Conservation (phyloP, 371 early-diverging fungal genomes). For the Rhizopus sp. region DNA sequence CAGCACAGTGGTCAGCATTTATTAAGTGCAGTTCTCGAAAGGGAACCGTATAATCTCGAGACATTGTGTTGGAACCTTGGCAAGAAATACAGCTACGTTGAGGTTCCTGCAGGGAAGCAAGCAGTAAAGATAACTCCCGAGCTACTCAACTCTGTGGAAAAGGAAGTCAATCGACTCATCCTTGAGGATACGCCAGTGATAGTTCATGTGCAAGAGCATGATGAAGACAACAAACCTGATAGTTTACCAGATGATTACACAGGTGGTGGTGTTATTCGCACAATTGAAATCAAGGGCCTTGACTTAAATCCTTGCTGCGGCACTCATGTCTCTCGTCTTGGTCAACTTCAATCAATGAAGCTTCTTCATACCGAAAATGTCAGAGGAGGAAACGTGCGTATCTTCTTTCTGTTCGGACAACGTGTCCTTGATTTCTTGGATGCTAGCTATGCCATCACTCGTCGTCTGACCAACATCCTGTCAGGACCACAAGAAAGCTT, state of each 20-base stretch:
- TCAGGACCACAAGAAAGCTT: conserved; percentile 63
- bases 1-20: conserved; percentile 84
- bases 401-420: conserved; percentile 70
- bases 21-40: conserved; percentile 71
- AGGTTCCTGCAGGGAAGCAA: conserved; percentile 47
- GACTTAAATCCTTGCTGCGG: conserved; percentile 83
- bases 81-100: conserved; percentile 58
- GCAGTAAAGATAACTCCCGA: conserved; percentile 40
- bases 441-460: conserved; percentile 44
- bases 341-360: conserved; percentile 68
- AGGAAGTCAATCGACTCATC: conserved; percentile 60
- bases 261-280: conserved; percentile 61
- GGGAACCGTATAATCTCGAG: conserved; percentile 51
- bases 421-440: conserved; percentile 59
- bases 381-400: conserved; percentile 67
- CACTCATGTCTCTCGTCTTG: conserved; percentile 66
- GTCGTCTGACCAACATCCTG: conserved; percentile 53
- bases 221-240: conserved; percentile 42
- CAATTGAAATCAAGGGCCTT: conserved; percentile 56
- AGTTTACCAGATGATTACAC: conserved; percentile 65
- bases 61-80: conserved; percentile 79
- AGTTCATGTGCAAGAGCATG: conserved; percentile 36
- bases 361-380: conserved; percentile 67
- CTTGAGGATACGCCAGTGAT: conserved; percentile 51
- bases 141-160: conserved; percentile 54